Percentiles rank a stretch among this genome's conserved stretches.
These are phyloP conservation scores for Ligustrum vulgare DNA, from an alignment of 257 asterid genomes.

Conservation along the genomic window DNA sequence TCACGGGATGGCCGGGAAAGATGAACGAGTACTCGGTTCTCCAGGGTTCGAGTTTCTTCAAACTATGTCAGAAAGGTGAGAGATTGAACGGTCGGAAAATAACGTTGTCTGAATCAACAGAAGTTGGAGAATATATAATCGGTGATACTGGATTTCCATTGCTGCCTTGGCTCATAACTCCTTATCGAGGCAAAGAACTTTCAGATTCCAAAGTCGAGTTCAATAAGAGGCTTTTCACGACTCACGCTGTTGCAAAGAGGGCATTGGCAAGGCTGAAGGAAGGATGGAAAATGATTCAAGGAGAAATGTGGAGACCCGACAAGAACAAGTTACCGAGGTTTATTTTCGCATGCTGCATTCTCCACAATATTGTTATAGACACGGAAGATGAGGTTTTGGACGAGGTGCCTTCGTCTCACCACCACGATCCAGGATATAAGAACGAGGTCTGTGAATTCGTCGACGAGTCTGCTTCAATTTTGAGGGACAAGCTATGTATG, in stretches of 20 bases:
- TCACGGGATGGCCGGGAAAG: conserved; percentile 87
- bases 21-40: conserved; percentile 59
- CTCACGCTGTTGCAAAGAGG: conserved; percentile 50
- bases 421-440: conserved; percentile 63
- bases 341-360: conserved; percentile 80
- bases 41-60: conserved; percentile 52
- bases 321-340: conserved; percentile 83
- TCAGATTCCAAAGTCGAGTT: conserved; percentile 42
- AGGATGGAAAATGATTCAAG: conserved; percentile 74
- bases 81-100: conserved; percentile 43
- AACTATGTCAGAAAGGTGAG: conserved; percentile 56
- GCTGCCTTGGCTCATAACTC: conserved; percentile 83
- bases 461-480: conserved; percentile 40
- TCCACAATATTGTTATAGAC: conserved; percentile 80
- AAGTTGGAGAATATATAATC: conserved; percentile 57
- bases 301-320: conserved; percentile 90
- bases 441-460: conserved; percentile 52
- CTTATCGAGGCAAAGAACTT: conserved; percentile 54
- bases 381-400: conserved; percentile 61
- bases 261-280: conserved; percentile 72
- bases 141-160: conserved; percentile 71
- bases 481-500: conserved; percentile 52
- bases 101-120: conserved; percentile 34
- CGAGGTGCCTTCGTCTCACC: conserved; percentile 28
- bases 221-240: conserved; percentile 49